These are phyloP conservation scores for Rhododendron henanense DNA, from an alignment of 148 eudicot species.

Conservation along the genomic window DNA sequence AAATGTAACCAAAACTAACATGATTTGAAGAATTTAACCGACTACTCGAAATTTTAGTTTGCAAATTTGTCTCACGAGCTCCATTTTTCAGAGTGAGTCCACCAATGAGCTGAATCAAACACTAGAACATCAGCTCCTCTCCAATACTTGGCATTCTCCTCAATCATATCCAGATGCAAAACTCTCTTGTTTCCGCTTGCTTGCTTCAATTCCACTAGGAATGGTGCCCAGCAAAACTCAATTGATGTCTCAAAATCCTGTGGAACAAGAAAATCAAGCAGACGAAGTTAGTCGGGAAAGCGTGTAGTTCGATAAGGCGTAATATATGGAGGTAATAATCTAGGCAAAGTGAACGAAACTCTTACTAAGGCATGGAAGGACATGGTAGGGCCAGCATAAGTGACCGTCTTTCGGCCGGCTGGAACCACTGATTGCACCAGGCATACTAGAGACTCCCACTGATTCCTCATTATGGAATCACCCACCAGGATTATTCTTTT, in stretches of 20 bases:
- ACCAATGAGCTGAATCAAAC: constrained; percentile 92
- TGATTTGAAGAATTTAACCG: not conserved
- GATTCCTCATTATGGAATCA: constrained; percentile 90
- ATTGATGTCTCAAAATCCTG: constrained; percentile 75
- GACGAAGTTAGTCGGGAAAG: not conserved
- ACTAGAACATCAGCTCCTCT: constrained; percentile 71
- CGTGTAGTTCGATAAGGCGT: not conserved
- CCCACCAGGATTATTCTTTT: constrained; percentile 84
- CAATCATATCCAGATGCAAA: constrained; percentile 67
- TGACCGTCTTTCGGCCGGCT: constrained; percentile 46
- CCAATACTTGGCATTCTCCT: constrained; percentile 78
- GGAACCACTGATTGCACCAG: constrained; percentile 77
- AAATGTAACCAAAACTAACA: not conserved
- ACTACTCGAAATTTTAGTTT: not conserved
- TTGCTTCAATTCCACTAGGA: constrained; percentile 62
- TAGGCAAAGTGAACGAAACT: not conserved
- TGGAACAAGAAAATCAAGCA: not conserved
- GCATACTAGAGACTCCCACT: constrained; percentile 93
- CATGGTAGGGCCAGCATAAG: constrained; percentile 71
- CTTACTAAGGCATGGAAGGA: constrained; percentile 69
- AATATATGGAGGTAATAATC: not conserved
- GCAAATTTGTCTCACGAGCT: constrained; percentile 43
- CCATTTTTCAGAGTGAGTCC: constrained; percentile 64
- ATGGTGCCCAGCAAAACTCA: constrained; percentile 83
- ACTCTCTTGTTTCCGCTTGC: constrained; percentile 43